phyloP scores from a whole-genome alignment of 2,329 filamentous ascomycete genomes.

The Hirsutella rhossiliensis region DNA sequence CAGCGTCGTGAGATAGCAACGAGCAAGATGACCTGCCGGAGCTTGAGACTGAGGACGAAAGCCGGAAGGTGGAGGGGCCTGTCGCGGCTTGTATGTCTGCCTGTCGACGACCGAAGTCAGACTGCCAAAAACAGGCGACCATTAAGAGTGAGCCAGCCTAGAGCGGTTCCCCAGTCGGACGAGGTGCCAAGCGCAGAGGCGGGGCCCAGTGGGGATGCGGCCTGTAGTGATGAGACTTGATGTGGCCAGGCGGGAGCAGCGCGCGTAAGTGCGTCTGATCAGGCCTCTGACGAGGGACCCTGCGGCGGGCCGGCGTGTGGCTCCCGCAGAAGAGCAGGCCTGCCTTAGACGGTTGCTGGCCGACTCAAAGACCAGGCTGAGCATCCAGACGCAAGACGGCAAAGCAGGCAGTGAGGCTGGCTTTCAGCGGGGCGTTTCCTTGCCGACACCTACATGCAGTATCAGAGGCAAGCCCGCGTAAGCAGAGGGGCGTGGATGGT shows the following conservation, averaged over 20 bases:
- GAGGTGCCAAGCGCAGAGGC: not conserved
- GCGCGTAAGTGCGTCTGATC: not conserved
- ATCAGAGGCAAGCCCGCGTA: not conserved
- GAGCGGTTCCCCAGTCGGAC: no score
- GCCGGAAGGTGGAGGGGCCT: not conserved
- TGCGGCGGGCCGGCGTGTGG: not conserved
- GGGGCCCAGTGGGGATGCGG: not conserved
- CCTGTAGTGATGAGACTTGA: not conserved
- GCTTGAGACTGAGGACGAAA: not conserved
- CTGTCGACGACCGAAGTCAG: not conserved
- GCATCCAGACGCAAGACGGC: conserved; percentile 4
- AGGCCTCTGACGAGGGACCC: not conserved
- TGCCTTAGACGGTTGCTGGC: not conserved
- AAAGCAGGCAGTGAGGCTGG: conserved; percentile 3
- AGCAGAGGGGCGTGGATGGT: not conserved
- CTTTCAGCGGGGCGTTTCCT: conserved; percentile 1
- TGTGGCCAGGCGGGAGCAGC: not conserved
- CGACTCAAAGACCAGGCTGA: not conserved
- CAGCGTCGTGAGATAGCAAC: not conserved
- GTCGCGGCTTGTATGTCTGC: not conserved
- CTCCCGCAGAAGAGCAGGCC: not conserved
- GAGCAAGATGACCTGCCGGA: not conserved
- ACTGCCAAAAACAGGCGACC: no score
- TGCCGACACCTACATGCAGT: not conserved
- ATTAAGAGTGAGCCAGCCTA: no score